Evolutionary conservation across 1,139 yeast species (phyloP).

Genomic region (Barnettozyma hawaiiensis): DNA sequence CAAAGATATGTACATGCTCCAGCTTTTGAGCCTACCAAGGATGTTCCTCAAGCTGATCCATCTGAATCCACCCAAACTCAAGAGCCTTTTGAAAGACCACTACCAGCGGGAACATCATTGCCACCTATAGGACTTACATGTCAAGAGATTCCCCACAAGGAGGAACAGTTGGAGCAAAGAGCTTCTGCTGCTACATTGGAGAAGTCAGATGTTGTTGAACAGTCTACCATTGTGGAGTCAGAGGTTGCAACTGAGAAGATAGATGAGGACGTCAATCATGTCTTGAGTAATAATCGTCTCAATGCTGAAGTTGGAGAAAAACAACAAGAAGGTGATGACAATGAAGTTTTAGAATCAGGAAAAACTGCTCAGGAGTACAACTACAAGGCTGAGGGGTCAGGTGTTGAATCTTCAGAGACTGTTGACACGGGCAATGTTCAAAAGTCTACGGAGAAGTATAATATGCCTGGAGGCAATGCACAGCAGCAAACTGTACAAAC

Average conservation of each 20-base stretch:
- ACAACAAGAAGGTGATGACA: not conserved
- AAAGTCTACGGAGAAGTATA: not conserved
- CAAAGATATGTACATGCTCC: conserved; percentile 4
- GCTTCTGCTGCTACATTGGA: not conserved
- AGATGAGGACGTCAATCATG: not conserved
- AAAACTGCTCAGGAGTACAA: conserved; percentile 17
- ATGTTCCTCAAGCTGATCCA: not conserved
- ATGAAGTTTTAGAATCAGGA: conserved; percentile 15
- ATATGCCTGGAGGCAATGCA: not conserved
- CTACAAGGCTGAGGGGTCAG: conserved; percentile 8
- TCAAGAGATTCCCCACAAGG: not conserved
- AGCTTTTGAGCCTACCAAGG: not conserved
- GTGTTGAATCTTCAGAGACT: not conserved
- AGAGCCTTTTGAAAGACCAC: not conserved
- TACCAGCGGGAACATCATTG: not conserved
- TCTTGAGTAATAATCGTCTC: not conserved
- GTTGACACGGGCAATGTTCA: not conserved
- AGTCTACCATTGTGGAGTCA: conserved; percentile 3
- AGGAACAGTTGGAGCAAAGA: not conserved
- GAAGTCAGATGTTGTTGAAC: not conserved
- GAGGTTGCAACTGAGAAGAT: not conserved
- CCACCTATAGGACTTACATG: not conserved
- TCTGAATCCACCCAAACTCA: not conserved
- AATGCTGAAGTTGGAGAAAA: not conserved
- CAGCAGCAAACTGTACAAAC: not conserved